Evolutionary conservation across 2,329 filamentous ascomycete species (phyloP), one percentile per base, ranked within the genome.

Genomic region (Dothidotthia symphoricarpi): DNA sequence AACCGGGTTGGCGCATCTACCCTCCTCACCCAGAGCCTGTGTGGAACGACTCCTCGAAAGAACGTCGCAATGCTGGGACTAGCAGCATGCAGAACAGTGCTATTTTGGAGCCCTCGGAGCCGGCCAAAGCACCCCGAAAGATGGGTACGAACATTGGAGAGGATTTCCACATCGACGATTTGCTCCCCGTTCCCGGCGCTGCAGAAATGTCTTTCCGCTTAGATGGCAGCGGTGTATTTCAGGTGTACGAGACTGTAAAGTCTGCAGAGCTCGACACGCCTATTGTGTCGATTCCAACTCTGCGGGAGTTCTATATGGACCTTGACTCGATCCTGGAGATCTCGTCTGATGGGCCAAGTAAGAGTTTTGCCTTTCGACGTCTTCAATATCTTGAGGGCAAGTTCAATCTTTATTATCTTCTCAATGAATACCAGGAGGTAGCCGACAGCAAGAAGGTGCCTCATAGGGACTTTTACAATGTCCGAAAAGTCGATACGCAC

Each of bases 381-480:
- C 76, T 98, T 31, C 91, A 95, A 57, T 98, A 97, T 63, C 74
- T 98, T 7, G 93, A 98, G 70, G 91, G 89, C 43, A 96, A 96
- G 63, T 98, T 95, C 70, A 95, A 96, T 63, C 77, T 98, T 15
- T 96, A 98, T 63, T 81, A 83, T 15, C 78, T 98, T 19, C 73
- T 97, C 41, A 97, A 98, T 63, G 93, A 96, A 66, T 97, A 97
- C 54, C 90, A 97, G 63, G 93, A 98, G 68, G 93, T 94, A 35
- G 91, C 93, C 42, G 93, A 98, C 72, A 96, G 88, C 66, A 98
- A 98, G 68, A 91, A 87, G 57, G 93, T 97, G 37, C 93, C 93
- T 3, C 93, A 98, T 68, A 83, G 93, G 72, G 93, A 98, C 69
- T 98, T 98, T 63, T 98, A 98, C 74, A 98, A 98, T 62, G 93